Base-by-base conservation (phyloP, 345 rosid genomes). In the Eutrema japonicum region DNA sequence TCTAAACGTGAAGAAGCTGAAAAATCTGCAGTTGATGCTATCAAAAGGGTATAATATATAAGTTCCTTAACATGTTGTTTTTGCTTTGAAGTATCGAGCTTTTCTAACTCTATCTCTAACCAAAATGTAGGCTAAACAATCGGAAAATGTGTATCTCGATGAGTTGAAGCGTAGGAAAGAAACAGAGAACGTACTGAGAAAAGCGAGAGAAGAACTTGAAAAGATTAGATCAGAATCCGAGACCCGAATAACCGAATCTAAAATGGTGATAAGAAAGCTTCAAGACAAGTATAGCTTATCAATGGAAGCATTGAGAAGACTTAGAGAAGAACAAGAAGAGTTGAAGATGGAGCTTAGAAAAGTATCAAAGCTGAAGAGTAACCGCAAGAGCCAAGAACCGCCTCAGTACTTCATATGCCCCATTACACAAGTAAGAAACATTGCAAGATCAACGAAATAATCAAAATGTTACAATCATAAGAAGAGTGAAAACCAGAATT, bases 351-450 rank as follows among this genome's bases (percentile, higher is more conserved):
- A 83, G 79, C 91, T 89, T 41, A 84, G 64, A 64, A 85, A 86
- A 80, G 88, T 86, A 10, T 89, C 85, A 79, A 89, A 87, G 77
- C 84, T 83, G 75, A 81, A 86, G 81, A 81, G 73, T 77, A 78
- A 81, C 74, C 13, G 37, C 49, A 55, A 16, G 16, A 14, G 65
- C 51, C 27, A 7, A 26, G 71, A 73, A 54, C 57, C 57, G 7
- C 77, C 77, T 54, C 57, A 54, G 26, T 85, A 85, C 79, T 93
- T 84, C 55, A 79, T 82, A 26, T 90, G 98, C 69, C 96, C 96
- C 64, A 85, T 92, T 46, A 85, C 86, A 62, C 85, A 78, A 82
- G 98, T 82, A 70, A 75, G 37, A 36, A 14, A 46, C 51, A 3
- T 46, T 64, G 4, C 0, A 35, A 63, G 29, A 72, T 73, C 8